Evolutionary conservation across 1,284 basidiomycete genomes (phyloP).

Genomic region (Peniophora sp.): DNA sequence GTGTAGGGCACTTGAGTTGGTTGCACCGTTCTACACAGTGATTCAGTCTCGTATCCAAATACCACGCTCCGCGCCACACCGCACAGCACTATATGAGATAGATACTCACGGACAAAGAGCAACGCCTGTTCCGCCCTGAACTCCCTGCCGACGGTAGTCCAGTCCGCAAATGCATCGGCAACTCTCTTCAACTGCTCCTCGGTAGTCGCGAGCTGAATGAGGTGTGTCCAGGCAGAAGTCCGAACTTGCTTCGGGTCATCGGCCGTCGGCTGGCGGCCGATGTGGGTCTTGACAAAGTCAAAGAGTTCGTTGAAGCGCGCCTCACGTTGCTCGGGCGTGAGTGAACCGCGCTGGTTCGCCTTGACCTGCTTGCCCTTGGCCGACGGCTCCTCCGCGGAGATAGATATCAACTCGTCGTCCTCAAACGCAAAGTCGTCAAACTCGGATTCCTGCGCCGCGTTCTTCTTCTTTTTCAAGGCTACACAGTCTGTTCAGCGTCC

Average conservation of each 20-base stretch:
- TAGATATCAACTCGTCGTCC: background rate
- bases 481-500: background rate
- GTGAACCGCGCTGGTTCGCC: too few relatives aligned
- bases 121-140: conserved; percentile 31
- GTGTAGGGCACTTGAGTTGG: conserved; percentile 42
- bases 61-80: too few relatives aligned
- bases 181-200: conserved; percentile 38
- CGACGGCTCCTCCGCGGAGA: background rate
- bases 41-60: too few relatives aligned
- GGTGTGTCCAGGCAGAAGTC: conserved; percentile 33
- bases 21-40: conserved; percentile 45
- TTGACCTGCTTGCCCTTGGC: background rate
- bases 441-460: background rate
- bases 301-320: conserved; percentile 19
- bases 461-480: background rate
- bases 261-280: conserved; percentile 13
- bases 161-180: conserved; percentile 35
- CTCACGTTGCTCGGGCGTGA: background rate
- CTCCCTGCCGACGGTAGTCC: conserved; percentile 33
- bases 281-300: conserved; percentile 17
- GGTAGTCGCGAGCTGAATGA: conserved; percentile 40
- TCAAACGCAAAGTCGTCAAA: background rate
- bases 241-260: conserved; percentile 18
- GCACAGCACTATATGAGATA: too few relatives aligned
- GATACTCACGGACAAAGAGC: conserved; percentile 42